phyloP scores from a whole-genome alignment of 1,284 basidiomycete genomes.

The Kalmanozyma brasiliensis region DNA sequence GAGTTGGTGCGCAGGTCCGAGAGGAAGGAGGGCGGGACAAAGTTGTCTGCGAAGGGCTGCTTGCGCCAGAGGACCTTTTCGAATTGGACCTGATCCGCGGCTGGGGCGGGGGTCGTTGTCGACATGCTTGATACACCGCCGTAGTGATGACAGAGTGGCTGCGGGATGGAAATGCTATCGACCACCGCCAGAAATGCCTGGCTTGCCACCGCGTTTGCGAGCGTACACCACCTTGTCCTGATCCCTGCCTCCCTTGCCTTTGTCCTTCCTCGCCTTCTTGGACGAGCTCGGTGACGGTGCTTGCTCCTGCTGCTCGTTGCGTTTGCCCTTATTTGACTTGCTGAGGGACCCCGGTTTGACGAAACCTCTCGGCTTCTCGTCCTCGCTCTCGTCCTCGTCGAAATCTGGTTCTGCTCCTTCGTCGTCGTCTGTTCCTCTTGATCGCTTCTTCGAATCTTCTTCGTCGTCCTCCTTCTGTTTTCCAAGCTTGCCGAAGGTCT shows the following conservation, averaged over 20 bases:
- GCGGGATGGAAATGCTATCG: conserved; percentile 2
- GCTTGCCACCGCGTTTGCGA: conserved; percentile 34
- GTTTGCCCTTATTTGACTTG: conserved; percentile 1
- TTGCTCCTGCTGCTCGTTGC: background rate
- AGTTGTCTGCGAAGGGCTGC: conserved; percentile 83
- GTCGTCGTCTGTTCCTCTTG: background rate
- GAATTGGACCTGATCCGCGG: conserved; percentile 71
- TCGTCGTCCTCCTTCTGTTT: conserved; percentile 11
- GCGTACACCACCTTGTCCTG: conserved; percentile 43
- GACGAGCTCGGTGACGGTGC: background rate
- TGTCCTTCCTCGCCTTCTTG: conserved; percentile 12
- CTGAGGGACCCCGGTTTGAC: conserved; percentile 31
- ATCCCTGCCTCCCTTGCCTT: conserved; percentile 9
- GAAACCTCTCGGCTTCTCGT: conserved; percentile 8
- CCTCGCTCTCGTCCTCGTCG: conserved; percentile 9
- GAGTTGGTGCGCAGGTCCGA: conserved; percentile 73
- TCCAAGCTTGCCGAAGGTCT: conserved; percentile 28
- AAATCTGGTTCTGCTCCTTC: conserved; percentile 20
- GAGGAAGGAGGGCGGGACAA: conserved; percentile 82
- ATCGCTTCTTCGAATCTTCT: conserved; percentile 8
- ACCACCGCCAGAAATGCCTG: conserved; percentile 36
- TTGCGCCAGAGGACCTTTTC: conserved; percentile 85
- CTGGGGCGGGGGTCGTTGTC: background rate
- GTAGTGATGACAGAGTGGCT: background rate
- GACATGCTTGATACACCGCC: background rate